Evolutionary conservation across 108 stramenopile genomes (phyloP).

Genomic region (Nannochloropsis salina): DNA sequence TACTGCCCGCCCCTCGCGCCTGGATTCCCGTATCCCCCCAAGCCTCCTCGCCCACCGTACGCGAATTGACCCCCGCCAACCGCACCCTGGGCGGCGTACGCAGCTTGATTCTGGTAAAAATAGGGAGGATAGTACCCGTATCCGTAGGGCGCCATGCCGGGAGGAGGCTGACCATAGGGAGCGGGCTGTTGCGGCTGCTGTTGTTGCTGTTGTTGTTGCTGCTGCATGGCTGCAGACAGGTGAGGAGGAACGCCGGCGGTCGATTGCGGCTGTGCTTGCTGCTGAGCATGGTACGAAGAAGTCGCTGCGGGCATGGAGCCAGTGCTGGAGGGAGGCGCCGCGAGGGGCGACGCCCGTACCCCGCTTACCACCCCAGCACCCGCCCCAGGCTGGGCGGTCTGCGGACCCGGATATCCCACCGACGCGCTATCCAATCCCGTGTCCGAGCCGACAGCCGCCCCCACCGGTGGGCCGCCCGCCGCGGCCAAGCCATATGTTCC

Average conservation of each 20-base stretch:
- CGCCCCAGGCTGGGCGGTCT: not conserved
- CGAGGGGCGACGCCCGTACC: not conserved
- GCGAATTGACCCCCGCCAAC: not conserved
- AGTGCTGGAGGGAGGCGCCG: not conserved
- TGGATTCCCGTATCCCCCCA: not conserved
- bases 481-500: not conserved
- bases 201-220: not conserved
- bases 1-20: not conserved
- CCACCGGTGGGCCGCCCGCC: not conserved
- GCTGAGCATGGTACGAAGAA: not conserved
- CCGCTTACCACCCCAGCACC: not conserved
- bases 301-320: not conserved
- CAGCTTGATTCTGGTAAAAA: not conserved
- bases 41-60: not conserved
- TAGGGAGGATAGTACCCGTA: constrained; percentile 5
- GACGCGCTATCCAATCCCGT: not conserved
- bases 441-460: not conserved
- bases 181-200: not conserved
- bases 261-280: not conserved
- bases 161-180: not conserved
- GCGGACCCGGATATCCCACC: not conserved
- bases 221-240: not conserved
- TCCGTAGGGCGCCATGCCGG: not conserved
- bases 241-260: not conserved
- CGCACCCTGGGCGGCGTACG: constrained; percentile 15